Base-by-base conservation (phyloP, 129 eudicot species). In the Tanacetum coccineum region DNA sequence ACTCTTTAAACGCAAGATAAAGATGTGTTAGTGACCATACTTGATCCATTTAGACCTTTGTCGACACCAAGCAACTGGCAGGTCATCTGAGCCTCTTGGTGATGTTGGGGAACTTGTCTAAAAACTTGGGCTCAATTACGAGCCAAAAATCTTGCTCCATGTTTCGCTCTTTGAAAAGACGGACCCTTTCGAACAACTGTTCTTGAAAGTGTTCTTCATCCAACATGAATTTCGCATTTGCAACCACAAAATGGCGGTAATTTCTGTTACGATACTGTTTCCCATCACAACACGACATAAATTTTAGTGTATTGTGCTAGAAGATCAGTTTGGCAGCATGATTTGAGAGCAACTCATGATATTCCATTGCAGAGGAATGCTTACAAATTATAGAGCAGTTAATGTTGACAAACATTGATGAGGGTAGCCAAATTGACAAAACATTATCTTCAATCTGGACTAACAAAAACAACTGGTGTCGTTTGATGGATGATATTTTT, bases 11-110 rank as follows among this genome's bases (percentile, higher is more conserved):
- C 6, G 42, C 42, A 36, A 6, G 42, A 4, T 7, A 18, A n/a
- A 50, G 13, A 51, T 46, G 26, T 56, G 25, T 28, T 17, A 46
- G 61, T 13, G 66, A 50, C 44, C 89, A 70, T 82, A 87, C 97
- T 87, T 94, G 82, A 94, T 94, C 99, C 99, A 94, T 48, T 95
- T 78, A n/a, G n/a, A 56, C 95, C 95, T 94, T 94, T 46, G 99
- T 89, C 20, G 99, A 94, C 71, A 94, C 93, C 61, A 94, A 68
- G 99, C 99, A 28, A 89, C 99, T 26, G 97, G 97, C 93, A 50
- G 99, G 99, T 74, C 99, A 79, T 80, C 86, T 94, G 21, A 94
- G 82, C 74, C 90, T 79, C 76, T 81, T 89, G 48, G 93, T 87
- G 56, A 94, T 78, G 71, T 81, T 74, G 3, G 97, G 99, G 61